Evolutionary conservation across 345 rosid genomes (phyloP).

Genomic region (Murraya paniculata): DNA sequence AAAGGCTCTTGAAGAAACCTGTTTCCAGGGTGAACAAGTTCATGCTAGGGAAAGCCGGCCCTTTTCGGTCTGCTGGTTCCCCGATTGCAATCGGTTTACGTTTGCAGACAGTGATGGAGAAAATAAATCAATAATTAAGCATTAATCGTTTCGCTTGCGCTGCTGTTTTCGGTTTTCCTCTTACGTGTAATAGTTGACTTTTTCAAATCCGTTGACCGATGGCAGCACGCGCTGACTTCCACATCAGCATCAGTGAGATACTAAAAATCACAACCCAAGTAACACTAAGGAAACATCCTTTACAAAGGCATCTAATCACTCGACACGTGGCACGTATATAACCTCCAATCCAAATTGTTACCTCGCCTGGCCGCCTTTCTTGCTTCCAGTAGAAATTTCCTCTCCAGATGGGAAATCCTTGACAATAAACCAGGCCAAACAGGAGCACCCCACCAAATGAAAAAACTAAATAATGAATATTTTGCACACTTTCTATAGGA

Average conservation of each 20-base stretch:
- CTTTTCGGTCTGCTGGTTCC: too few relatives aligned
- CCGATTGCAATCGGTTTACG: too few relatives aligned
- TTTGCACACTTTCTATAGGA: neutral
- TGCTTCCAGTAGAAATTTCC: neutral
- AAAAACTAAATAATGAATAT: neutral
- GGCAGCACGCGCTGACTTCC: neutral
- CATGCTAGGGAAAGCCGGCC: too few relatives aligned
- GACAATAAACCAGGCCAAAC: neutral
- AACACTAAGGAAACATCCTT: neutral
- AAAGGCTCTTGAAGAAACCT: slow-evolving; percentile 11
- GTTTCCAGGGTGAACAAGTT: neutral
- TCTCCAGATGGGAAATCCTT: neutral
- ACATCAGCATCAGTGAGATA: slow-evolving; percentile 5
- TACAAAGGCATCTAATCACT: neutral
- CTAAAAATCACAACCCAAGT: neutral
- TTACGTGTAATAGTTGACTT: neutral
- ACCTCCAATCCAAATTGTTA: slow-evolving; percentile 12
- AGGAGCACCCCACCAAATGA: too few relatives aligned
- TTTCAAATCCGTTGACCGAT: neutral
- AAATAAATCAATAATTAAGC: neutral
- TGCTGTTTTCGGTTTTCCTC: too few relatives aligned
- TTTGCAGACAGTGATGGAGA: neutral
- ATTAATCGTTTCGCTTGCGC: too few relatives aligned
- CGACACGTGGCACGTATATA: slow-evolving; percentile 34
- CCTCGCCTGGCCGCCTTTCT: slow-evolving; percentile 32